These are phyloP conservation scores for Lichtheimia hyalospora DNA, from an alignment of 371 early-diverging fungal species.

Conservation along the genomic window DNA sequence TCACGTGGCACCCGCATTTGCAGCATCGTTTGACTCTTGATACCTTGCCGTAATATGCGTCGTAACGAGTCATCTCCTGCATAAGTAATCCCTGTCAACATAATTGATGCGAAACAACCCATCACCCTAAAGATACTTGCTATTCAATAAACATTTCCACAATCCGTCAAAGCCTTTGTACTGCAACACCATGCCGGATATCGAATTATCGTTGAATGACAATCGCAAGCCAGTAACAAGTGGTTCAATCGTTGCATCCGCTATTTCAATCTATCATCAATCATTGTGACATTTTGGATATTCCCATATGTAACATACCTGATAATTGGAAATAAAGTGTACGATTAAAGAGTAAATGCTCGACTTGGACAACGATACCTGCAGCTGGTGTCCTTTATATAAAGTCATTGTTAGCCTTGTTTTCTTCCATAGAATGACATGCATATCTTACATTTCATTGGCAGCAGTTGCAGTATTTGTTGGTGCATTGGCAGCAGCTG, in stretches of 20 bases:
- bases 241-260: conserved; percentile 55
- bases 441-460: too few species aligned
- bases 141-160: conserved; percentile 30
- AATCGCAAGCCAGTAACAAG: conserved; percentile 44
- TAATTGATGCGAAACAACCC: not conserved
- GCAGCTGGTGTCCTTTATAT: conserved; percentile 7
- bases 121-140: conserved; percentile 14
- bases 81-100: not conserved
- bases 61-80: conserved; percentile 32
- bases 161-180: conserved; percentile 38
- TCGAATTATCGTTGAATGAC: conserved; percentile 43
- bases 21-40: conserved; percentile 21
- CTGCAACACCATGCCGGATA: conserved; percentile 49
- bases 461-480: conserved; percentile 1
- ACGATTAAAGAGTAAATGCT: conserved; percentile 41
- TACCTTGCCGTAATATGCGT: conserved; percentile 27
- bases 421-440: too few species aligned
- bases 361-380: conserved; percentile 46
- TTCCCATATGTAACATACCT: conserved; percentile 25
- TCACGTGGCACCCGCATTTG: conserved; percentile 35
- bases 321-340: conserved; percentile 47
- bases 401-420: too few species aligned
- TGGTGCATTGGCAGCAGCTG: not conserved
- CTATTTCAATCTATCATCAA: conserved; percentile 13
- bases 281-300: too few species aligned